Conservation (phyloP, 2,329 filamentous ascomycete genomes). For the Lizonia empirigonia region DNA sequence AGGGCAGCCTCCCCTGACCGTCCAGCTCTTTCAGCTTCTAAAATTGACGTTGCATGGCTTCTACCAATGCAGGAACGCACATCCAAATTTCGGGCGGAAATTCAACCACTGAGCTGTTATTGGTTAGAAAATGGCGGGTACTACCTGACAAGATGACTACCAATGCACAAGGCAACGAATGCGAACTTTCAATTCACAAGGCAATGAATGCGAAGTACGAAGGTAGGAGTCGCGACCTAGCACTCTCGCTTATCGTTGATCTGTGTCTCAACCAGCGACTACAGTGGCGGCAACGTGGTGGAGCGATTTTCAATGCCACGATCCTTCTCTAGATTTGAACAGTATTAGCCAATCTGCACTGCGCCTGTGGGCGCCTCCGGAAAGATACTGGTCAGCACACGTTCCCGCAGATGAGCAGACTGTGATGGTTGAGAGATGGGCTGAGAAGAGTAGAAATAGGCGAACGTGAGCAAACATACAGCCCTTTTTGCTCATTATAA, state of each 20-base stretch:
- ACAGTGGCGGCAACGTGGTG: background rate
- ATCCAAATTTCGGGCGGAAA: background rate
- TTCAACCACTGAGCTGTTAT: conserved; percentile 5
- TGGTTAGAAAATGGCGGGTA: conserved; percentile 1
- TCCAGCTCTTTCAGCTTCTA: background rate
- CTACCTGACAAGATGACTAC: background rate
- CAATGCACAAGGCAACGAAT: conserved; percentile 1
- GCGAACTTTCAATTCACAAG: too few species aligned
- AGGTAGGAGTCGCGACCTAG: background rate
- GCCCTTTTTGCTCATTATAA: background rate
- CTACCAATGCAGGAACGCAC: conserved; percentile 1
- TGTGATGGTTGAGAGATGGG: background rate
- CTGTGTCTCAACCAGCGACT: background rate
- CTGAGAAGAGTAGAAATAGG: background rate
- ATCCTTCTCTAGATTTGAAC: background rate
- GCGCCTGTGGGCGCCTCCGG: background rate
- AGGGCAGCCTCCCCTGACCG: background rate
- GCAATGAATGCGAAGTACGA: conserved; percentile 20
- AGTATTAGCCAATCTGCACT: background rate
- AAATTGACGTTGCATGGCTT: background rate
- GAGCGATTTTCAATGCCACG: background rate
- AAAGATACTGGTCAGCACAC: background rate
- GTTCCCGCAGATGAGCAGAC: background rate
- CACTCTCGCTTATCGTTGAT: conserved; percentile 1
- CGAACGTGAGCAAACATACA: background rate